Evolutionary conservation across 148 eudicot species (phyloP).

Genomic region (Drosera capensis): DNA sequence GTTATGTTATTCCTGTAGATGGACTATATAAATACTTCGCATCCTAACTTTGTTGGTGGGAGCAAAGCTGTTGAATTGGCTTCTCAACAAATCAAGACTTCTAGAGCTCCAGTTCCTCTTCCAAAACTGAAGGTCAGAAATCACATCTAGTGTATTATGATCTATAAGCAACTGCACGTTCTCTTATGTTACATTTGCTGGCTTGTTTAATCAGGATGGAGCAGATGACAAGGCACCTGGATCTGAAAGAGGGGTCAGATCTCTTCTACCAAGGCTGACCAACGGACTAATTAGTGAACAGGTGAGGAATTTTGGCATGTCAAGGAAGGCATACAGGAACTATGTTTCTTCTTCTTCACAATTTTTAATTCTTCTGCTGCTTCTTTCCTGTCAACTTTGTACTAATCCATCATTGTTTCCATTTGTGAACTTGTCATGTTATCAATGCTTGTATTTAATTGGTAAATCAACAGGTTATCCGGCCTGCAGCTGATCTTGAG

Average conservation of each 20-base stretch:
- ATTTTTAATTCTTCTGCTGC: no score
- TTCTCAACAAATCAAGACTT: conserved; percentile 39
- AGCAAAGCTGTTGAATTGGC: conserved; percentile 82
- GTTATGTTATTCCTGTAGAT: conserved; percentile 25
- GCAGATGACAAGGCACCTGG: conserved; percentile 61
- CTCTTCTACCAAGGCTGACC: conserved; percentile 55
- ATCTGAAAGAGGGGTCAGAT: conserved; percentile 60
- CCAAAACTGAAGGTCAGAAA: conserved; percentile 45
- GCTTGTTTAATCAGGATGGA: conserved; percentile 30
- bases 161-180: conserved; percentile 1
- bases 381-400: no score
- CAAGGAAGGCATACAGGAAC: neutral
- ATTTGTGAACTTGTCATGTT: conserved; percentile 3
- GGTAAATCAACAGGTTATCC: conserved; percentile 25
- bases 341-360: neutral
- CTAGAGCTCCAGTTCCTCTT: conserved; percentile 30
- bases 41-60: conserved; percentile 80
- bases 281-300: conserved; percentile 74
- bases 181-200: neutral
- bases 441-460: conserved; percentile 6
- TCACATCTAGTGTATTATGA: neutral
- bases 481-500: conserved; percentile 48
- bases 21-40: conserved; percentile 96
- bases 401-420: neutral
- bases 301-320: conserved; percentile 20